phyloP scores from a whole-genome alignment of 108 stramenopile genomes.

The Cyclostephanos tholiformis region DNA sequence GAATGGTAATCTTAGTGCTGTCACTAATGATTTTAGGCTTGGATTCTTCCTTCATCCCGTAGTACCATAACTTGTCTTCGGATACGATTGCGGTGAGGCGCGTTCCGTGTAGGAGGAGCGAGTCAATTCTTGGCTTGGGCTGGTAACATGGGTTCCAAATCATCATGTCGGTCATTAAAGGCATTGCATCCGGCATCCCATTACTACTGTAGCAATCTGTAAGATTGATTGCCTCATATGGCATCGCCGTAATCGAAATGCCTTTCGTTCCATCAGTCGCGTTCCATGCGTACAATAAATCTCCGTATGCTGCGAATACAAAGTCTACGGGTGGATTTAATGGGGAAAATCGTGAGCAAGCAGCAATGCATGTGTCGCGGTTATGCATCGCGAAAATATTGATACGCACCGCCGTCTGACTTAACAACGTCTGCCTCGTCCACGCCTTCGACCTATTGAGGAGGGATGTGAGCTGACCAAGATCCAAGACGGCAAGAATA shows the following conservation, averaged over 20 bases:
- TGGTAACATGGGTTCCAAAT: conserved; percentile 36
- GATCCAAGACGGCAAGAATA: neutral
- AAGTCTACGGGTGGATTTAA: conserved; percentile 6
- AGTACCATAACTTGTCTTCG: conserved; percentile 25
- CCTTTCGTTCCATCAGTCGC: conserved; percentile 37
- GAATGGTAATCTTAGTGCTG: conserved; percentile 23
- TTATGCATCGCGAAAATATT: neutral
- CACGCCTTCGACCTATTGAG: conserved; percentile 42
- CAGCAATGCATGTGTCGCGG: neutral
- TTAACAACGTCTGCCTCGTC: conserved; percentile 59
- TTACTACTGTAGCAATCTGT: conserved; percentile 18
- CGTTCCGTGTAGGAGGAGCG: conserved; percentile 38
- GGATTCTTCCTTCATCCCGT: conserved; percentile 7
- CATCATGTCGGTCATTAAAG: conserved; percentile 1
- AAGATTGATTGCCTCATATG: conserved; percentile 31
- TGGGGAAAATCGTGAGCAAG: neutral
- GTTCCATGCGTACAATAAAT: conserved; percentile 36
- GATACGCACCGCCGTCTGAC: conserved; percentile 29
- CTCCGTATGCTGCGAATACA: conserved; percentile 44
- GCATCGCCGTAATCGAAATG: conserved; percentile 45
- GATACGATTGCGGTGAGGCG: conserved; percentile 51
- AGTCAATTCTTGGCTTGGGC: conserved; percentile 47
- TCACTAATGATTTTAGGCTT: conserved; percentile 21
- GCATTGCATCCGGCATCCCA: conserved; percentile 10
- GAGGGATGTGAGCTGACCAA: neutral